These are phyloP conservation scores for Fraxinus cuspidata DNA, from an alignment of 257 asterid genomes.

Conservation along the genomic window DNA sequence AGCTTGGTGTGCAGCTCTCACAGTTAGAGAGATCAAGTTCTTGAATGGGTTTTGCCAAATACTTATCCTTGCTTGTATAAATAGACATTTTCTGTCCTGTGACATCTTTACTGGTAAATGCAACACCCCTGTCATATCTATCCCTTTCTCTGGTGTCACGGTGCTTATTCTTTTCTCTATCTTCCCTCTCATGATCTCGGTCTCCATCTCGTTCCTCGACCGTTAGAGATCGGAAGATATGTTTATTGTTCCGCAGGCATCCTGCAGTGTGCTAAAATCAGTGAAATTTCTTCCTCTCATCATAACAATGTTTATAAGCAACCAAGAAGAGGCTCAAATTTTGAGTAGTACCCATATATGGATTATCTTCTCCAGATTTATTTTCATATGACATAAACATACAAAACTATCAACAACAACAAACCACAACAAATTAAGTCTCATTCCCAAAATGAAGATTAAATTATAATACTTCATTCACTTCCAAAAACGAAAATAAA, in stretches of 20 bases:
- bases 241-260: constrained; percentile 56
- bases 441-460: not conserved
- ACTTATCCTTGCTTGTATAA: constrained; percentile 72
- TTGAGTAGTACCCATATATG: not conserved
- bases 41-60: constrained; percentile 73
- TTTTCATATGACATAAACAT: constrained; percentile 3
- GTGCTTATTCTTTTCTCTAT: constrained; percentile 47
- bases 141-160: constrained; percentile 60
- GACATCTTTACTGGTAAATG: constrained; percentile 49
- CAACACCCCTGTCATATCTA: constrained; percentile 53
- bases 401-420: constrained; percentile 25
- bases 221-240: constrained; percentile 40
- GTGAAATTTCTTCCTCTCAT: constrained; percentile 17
- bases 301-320: constrained; percentile 10
- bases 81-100: constrained; percentile 59
- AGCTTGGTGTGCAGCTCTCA: constrained; percentile 89
- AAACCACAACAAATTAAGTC: not conserved
- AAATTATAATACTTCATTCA: not conserved
- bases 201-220: constrained; percentile 54
- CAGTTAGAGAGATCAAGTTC: constrained; percentile 94
- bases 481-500: not conserved
- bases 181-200: constrained; percentile 51
- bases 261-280: constrained; percentile 47
- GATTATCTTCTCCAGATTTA: not conserved
- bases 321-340: constrained; percentile 9